These are phyloP conservation scores for Nicotiana rustica DNA, from an alignment of 305 asterid genomes.

Conservation along the genomic window DNA sequence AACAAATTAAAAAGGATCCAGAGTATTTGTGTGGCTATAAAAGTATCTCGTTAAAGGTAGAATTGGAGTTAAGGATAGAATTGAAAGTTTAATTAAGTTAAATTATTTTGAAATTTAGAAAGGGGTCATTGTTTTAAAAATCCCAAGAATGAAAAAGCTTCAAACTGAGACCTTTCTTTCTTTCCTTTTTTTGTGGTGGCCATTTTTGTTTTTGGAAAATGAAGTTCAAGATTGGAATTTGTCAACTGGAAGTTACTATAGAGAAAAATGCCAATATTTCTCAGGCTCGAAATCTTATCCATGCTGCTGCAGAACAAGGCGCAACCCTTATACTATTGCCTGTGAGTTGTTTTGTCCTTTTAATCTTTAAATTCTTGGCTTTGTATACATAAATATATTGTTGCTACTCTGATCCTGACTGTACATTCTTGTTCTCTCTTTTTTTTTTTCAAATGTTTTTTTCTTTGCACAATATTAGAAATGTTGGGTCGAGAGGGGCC, in stretches of 20 bases:
- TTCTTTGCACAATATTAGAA: too few species aligned
- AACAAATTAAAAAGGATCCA: too few species aligned
- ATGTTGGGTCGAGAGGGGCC: too few species aligned
- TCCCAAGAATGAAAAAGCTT: too few species aligned
- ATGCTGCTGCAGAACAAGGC: constrained; percentile 48
- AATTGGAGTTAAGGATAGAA: too few species aligned
- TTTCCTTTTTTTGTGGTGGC: too few species aligned
- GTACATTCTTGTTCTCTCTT: not conserved
- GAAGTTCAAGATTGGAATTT: constrained; percentile 57
- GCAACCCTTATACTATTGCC: constrained; percentile 52
- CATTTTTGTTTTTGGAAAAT: not conserved
- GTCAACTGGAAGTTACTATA: constrained; percentile 48
- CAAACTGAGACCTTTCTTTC: not conserved
- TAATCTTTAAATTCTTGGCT: not conserved
- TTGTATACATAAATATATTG: not conserved
- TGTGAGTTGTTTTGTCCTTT: constrained; percentile 41
- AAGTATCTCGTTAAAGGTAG: too few species aligned
- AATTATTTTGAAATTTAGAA: too few species aligned
- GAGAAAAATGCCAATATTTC: constrained; percentile 45
- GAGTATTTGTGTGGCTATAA: too few species aligned
- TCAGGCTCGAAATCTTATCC: constrained; percentile 42
- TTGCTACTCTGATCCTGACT: not conserved
- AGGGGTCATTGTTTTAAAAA: too few species aligned
- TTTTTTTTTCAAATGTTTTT: too few species aligned
- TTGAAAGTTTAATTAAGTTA: too few species aligned